Evolutionary conservation across 331 rosid genomes (phyloP), one percentile per base, ranked within the genome.

Genomic region (Erythrophleum ivorense): DNA sequence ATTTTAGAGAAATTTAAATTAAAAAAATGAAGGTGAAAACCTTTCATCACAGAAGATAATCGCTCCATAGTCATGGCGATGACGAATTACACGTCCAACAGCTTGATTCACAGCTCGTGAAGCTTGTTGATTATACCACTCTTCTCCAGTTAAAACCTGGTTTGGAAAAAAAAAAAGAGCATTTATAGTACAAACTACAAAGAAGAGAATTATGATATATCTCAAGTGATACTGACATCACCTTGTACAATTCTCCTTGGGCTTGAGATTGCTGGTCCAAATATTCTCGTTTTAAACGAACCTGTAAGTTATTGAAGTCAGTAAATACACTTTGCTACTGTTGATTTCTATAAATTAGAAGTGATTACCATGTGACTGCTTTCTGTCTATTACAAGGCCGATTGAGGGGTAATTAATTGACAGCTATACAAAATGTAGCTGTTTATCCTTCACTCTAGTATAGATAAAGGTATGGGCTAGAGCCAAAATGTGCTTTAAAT

Each of bases 121-220:
- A 81, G 98, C 98, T 88, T 93, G 98, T 78, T 95, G 98, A 78
- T 86, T 93, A 85, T 95, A 95, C 98, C 98, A 95, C 59, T 91
- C 98, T 62, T 91, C 98, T 85, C 98, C 98, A 6, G 90, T 91
- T 70, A 95, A 83, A 91, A 66, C 86, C 89, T 89, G 75, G 72
- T 82, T 24, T 24, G 38, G 50, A 36, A 71, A 72, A 73, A 75
- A 84, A 70, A 77, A 83, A 84, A 29, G 50, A 84, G 50, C 9
- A 78, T 41, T 36, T 43, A 40, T 60, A 14, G 15, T 14, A 64
- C 10, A 45, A 50, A 66, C 45, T 14, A 63, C 45, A 13, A 45
- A 46, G 68, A 15, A 36, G 55, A 54, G 18, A 60, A 81, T 53
- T 5, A 45, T 19, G 11, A 65, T 81, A 75, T 70, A 70, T 54